A percentile compares a stretch with the other conserved stretches of the same genome.
Evolutionary conservation across 495 filamentous ascomycete species (phyloP).

Genomic region (Penicillium cataractarum): DNA sequence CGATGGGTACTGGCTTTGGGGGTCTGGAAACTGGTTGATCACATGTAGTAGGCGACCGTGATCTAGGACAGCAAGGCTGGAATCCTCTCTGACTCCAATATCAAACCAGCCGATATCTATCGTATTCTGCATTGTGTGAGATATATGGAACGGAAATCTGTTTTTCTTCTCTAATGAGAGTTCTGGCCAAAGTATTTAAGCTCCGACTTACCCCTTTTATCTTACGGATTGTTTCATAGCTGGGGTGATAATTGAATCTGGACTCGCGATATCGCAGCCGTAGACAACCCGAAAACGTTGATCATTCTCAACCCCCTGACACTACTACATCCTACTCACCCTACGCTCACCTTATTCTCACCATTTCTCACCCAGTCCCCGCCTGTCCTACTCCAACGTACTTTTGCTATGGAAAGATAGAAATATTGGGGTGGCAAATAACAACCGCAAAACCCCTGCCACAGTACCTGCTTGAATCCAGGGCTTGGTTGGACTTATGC

Average conservation of each 20-base stretch:
- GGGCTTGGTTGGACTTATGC: not conserved
- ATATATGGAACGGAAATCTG: not conserved
- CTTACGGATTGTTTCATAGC: not conserved
- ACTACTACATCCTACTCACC: not conserved
- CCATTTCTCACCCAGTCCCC: not conserved
- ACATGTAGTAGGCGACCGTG: constrained; percentile 18
- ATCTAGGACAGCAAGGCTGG: constrained; percentile 18
- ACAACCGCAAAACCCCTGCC: not conserved
- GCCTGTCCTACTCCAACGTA: not conserved
- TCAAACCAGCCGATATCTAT: constrained; percentile 28
- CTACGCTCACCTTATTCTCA: not conserved
- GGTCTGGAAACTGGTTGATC: constrained; percentile 17
- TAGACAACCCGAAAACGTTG: not conserved
- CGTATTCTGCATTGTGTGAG: constrained; percentile 6
- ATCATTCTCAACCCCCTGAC: not conserved
- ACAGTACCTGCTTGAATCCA: not conserved
- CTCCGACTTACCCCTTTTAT: not conserved
- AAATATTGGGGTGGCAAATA: not conserved
- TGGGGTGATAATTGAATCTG: not conserved
- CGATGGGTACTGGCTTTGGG: constrained; percentile 18
- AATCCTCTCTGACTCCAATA: constrained; percentile 19
- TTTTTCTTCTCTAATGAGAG: not conserved
- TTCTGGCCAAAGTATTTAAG: not conserved
- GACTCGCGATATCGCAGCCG: not conserved
- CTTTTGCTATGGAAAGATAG: not conserved